A percentile compares a stretch with the other conserved stretches of the same genome.
phyloP scores from a whole-genome alignment of 2,329 filamentous ascomycete species.

The Alternaria longipes region DNA sequence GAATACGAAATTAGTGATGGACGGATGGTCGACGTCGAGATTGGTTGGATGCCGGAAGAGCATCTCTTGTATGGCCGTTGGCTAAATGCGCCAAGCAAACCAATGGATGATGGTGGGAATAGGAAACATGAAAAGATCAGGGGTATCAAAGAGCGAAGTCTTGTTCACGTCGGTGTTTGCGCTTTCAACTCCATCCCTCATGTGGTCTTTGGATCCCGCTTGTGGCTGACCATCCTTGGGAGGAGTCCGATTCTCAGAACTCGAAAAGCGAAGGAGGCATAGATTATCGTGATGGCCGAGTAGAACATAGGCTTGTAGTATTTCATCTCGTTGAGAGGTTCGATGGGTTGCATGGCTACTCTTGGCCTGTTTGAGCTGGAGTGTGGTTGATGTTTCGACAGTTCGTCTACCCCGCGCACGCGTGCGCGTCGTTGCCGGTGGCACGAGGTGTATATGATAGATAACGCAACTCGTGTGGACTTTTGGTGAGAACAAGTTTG shows the following conservation, averaged over 20 bases:
- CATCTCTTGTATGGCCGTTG: no score
- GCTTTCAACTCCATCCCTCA: background rate
- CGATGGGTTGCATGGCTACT: background rate
- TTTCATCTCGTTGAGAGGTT: constrained; percentile 13
- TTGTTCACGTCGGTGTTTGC: no score
- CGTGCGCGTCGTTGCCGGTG: background rate
- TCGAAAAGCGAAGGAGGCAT: constrained; percentile 30
- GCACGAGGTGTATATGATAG: background rate
- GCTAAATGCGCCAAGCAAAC: no score
- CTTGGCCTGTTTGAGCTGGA: background rate
- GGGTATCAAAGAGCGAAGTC: background rate
- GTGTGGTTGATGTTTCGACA: background rate
- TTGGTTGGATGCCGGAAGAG: no score
- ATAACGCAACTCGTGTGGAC: background rate
- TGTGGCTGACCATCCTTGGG: constrained; percentile 14
- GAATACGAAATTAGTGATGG: no score
- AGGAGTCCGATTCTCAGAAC: constrained; percentile 23
- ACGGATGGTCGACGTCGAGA: no score
- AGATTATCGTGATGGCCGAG: constrained; percentile 25
- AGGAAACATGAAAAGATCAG: no score
- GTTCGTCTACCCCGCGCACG: constrained; percentile 13
- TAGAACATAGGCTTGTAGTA: constrained; percentile 31
- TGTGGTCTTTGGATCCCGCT: constrained; percentile 5
- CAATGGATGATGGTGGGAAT: no score
- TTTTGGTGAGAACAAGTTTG: background rate